Conservation (phyloP, 1,284 basidiomycete genomes). For the Ceratobasidium sp. region DNA sequence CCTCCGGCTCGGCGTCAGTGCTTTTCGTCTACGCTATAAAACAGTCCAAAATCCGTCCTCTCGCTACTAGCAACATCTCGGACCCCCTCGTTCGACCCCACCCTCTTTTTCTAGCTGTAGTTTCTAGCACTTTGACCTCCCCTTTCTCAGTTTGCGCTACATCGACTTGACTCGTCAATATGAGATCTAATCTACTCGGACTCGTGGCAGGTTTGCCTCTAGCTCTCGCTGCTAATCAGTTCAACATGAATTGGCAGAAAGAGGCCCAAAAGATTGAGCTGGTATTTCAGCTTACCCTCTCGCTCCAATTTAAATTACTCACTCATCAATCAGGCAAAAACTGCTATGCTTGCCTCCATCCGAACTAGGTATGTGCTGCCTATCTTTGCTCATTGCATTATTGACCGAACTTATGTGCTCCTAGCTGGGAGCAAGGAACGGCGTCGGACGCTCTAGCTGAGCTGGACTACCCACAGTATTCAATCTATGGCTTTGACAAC, state of each 20-base stretch:
- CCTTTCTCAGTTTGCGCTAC: neutral
- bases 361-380: slow-evolving; percentile 46
- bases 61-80: too few species aligned
- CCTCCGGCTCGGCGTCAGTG: too few species aligned
- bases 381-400: neutral
- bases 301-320: neutral
- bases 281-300: neutral
- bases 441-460: slow-evolving; percentile 51
- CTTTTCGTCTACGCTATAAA: too few species aligned
- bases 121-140: neutral
- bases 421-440: slow-evolving; percentile 54
- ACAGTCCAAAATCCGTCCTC: too few species aligned
- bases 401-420: neutral
- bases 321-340: slow-evolving; percentile 40
- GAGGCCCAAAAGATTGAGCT: slow-evolving; percentile 1
- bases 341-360: slow-evolving; percentile 49
- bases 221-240: neutral
- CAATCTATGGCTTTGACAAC: slow-evolving; percentile 47
- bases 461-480: slow-evolving; percentile 51
- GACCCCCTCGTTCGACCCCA: too few species aligned
- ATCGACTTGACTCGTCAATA: neutral
- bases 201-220: neutral
- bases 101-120: neutral
- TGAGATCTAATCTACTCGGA: slow-evolving; percentile 2
- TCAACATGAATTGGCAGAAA: neutral